Evolutionary conservation across 805 yeast genomes (phyloP).

Genomic region (Blastobotrys robertii): DNA sequence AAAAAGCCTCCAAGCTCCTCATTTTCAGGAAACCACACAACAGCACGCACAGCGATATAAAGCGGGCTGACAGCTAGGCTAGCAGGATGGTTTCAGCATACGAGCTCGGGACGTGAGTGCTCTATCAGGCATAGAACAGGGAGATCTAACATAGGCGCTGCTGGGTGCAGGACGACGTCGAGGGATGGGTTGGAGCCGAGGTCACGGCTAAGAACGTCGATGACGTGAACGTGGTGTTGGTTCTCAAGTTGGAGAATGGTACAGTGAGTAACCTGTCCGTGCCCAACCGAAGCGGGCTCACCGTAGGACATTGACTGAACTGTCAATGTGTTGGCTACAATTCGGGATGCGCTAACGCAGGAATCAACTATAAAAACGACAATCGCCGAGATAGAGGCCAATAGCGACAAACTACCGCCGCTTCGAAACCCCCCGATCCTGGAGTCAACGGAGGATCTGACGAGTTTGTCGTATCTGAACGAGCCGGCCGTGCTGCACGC

Average conservation of each 20-base stretch:
- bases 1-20: too few species aligned
- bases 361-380: constrained; percentile 18
- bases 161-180: constrained; percentile 67
- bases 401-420: constrained; percentile 57
- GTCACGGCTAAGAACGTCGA: constrained; percentile 37
- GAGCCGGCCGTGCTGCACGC: constrained; percentile 97
- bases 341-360: constrained; percentile 7
- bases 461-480: constrained; percentile 82
- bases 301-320: too few species aligned
- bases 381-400: constrained; percentile 28
- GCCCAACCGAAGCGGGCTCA: too few species aligned
- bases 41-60: background rate
- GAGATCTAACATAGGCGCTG: constrained; percentile 33
- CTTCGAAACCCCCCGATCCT: constrained; percentile 84
- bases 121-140: background rate
- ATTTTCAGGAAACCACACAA: background rate
- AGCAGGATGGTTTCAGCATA: constrained; percentile 32
- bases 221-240: constrained; percentile 39
- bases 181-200: constrained; percentile 70
- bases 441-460: constrained; percentile 91
- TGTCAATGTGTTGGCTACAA: too few species aligned
- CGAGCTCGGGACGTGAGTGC: constrained; percentile 46
- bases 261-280: constrained; percentile 11
- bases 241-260: constrained; percentile 45
- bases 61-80: background rate